Conservation (phyloP, 441 rosid species). For the Syzygium malaccense region DNA sequence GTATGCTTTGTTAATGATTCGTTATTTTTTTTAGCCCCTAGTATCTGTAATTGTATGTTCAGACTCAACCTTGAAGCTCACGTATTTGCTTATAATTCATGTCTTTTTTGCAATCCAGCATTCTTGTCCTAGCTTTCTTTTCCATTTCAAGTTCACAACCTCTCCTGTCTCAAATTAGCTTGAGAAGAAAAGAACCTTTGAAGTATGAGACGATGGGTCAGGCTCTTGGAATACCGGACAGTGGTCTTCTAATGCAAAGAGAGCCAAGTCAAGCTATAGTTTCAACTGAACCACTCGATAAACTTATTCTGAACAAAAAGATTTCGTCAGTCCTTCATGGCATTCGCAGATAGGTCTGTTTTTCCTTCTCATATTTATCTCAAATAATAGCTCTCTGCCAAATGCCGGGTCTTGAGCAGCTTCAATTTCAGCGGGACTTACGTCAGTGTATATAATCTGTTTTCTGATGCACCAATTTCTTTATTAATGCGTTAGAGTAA, state of each 20-base stretch:
- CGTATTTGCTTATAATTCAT: slow-evolving; percentile 22
- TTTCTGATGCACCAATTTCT: neutral
- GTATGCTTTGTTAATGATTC: slow-evolving; percentile 26
- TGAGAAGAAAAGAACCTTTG: slow-evolving; percentile 56
- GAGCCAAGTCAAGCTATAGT: slow-evolving; percentile 39
- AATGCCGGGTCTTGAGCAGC: neutral
- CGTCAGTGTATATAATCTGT: neutral
- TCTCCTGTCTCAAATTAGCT: slow-evolving; percentile 77
- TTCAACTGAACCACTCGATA: slow-evolving; percentile 70
- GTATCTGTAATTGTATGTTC: neutral
- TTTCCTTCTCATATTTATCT: neutral
- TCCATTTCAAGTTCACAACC: slow-evolving; percentile 88
- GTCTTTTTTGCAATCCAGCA: slow-evolving; percentile 45
- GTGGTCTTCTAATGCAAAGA: slow-evolving; percentile 54
- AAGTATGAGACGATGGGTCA: slow-evolving; percentile 71
- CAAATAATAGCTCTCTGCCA: neutral
- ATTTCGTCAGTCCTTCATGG: slow-evolving; percentile 82
- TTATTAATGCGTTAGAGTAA: neutral
- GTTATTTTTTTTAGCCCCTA: neutral
- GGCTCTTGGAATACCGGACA: slow-evolving; percentile 87
- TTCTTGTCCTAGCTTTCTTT: slow-evolving; percentile 67
- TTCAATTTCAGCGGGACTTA: neutral
- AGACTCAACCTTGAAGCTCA: slow-evolving; percentile 1
- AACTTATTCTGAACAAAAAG: slow-evolving; percentile 66
- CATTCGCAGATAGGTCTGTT: slow-evolving; percentile 77